Base-by-base conservation (phyloP, 495 filamentous ascomycete genomes). In the Annulohypoxylon maeteangense region DNA sequence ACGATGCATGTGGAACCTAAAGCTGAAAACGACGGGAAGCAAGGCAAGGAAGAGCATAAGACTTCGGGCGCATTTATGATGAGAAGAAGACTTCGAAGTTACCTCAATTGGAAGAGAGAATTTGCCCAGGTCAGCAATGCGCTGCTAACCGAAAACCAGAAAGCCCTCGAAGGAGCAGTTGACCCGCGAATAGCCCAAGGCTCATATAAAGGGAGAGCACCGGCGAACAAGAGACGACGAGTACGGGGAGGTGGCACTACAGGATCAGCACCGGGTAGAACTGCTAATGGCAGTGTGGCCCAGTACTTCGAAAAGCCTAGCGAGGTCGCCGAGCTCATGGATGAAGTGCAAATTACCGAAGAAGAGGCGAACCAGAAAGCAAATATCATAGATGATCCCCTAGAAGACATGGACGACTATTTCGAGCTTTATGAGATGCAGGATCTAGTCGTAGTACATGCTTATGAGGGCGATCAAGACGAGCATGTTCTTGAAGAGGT, bases 361-460 rank as follows among this genome's bases (percentile, higher is more conserved):
- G 95, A 97, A 62, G 89, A 90, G 58, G 90, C 93, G 1, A 84
- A 86, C 16, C 92, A 96, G 68, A 91, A 83, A 27, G 88, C 90
- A 45, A 95, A 97, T 66, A 85, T 96, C 40, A 84, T 89, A 0
- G 82, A 88, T 20, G 95, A 99, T 79, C 90, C 93, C 0, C 81
- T 98, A 20, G 92, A 97, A 40, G 84, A 93, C 76, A 93, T 96
- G 86, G 92, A 93, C 77, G 91, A 97, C 75, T 97, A 90, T 79
- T 98, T 94, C 74, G 90, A 97, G 78, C 87, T 97, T 20, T 97
- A 94, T 76, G 93, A 98, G 48, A 95, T 95, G 90, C 87, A 93
- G 45, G 90, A 97, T 70, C 82, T 98, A 23, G 86, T 97, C 20
- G 88, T 97, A 51, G 84, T 98, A 44, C 95, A 98, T 79, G 92